Evolutionary conservation across 495 filamentous ascomycete genomes (phyloP).

Genomic region (Penicillium nucicola): DNA sequence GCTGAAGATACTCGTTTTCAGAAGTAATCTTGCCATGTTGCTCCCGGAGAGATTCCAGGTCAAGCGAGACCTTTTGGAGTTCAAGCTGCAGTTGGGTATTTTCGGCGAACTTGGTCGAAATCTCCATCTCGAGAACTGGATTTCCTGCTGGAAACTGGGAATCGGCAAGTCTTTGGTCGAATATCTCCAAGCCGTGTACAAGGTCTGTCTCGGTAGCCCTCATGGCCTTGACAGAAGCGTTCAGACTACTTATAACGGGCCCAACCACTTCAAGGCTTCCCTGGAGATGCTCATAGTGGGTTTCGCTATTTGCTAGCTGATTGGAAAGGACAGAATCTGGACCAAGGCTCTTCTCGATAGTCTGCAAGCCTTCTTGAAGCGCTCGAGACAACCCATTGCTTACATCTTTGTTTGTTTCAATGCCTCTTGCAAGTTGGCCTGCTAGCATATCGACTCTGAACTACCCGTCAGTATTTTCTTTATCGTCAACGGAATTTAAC

Average conservation of each 20-base stretch:
- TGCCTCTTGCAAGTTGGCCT: conserved; percentile 9
- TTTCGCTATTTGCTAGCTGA: conserved; percentile 19
- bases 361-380: conserved; percentile 20
- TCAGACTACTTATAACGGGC: conserved; percentile 18
- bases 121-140: conserved; percentile 6
- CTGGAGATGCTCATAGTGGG: conserved; percentile 11
- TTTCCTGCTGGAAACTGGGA: conserved; percentile 14
- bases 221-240: conserved; percentile 12
- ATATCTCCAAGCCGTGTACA: conserved; percentile 12
- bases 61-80: conserved; percentile 16
- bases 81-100: conserved; percentile 24
- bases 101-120: conserved; percentile 15
- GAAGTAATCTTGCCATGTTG: conserved; percentile 11
- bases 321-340: conserved; percentile 19
- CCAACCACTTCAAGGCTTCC: conserved; percentile 13
- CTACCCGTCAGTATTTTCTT: not conserved
- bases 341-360: conserved; percentile 16
- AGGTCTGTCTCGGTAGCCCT: conserved; percentile 17
- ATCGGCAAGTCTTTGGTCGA: conserved; percentile 22
- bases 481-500: not conserved
- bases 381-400: conserved; percentile 10
- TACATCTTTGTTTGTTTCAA: conserved; percentile 12
- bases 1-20: conserved; percentile 15
- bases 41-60: conserved; percentile 13
- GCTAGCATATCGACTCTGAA: conserved; percentile 20